Conservation (phyloP, 805 yeast species). For the Brettanomyces anomalus region DNA sequence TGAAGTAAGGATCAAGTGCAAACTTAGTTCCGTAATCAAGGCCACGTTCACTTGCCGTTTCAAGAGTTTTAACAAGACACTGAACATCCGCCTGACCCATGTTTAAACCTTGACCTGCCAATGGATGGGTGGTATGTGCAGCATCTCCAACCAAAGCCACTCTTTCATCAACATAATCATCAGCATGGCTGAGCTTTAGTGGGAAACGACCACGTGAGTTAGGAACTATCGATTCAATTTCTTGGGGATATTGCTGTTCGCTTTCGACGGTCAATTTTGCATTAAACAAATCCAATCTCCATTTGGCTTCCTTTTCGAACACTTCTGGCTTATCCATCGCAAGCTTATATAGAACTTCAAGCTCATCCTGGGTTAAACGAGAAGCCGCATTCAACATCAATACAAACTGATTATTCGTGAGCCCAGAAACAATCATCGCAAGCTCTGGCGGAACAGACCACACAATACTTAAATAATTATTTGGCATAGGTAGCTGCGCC, state of each 20-base stretch:
- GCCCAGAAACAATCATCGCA: conserved; percentile 50
- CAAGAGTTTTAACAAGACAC: conserved; percentile 58
- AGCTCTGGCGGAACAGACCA: conserved; percentile 84
- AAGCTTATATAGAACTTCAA: conserved; percentile 54
- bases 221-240: conserved; percentile 47
- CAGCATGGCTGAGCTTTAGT: conserved; percentile 80
- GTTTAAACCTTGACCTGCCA: conserved; percentile 96
- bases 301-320: conserved; percentile 58
- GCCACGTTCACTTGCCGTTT: conserved; percentile 65
- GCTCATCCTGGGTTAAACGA: conserved; percentile 67
- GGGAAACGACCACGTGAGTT: conserved; percentile 84
- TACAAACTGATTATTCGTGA: conserved; percentile 55
- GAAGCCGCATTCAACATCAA: conserved; percentile 79
- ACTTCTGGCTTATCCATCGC: conserved; percentile 34
- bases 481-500: conserved; percentile 85
- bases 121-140: conserved; percentile 94
- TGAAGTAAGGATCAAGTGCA: conserved; percentile 80
- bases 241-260: conserved; percentile 60
- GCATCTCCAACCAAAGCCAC: conserved; percentile 97
- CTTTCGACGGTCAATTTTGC: conserved; percentile 29
- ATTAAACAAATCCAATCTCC: conserved; percentile 48
- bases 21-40: conserved; percentile 78
- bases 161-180: conserved; percentile 73
- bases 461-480: conserved; percentile 79
- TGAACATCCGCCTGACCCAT: conserved; percentile 96